Evolutionary conservation across 1,284 basidiomycete species (phyloP), one percentile per base, ranked within the genome.

Genomic region (Ceratobasidium sp.): DNA sequence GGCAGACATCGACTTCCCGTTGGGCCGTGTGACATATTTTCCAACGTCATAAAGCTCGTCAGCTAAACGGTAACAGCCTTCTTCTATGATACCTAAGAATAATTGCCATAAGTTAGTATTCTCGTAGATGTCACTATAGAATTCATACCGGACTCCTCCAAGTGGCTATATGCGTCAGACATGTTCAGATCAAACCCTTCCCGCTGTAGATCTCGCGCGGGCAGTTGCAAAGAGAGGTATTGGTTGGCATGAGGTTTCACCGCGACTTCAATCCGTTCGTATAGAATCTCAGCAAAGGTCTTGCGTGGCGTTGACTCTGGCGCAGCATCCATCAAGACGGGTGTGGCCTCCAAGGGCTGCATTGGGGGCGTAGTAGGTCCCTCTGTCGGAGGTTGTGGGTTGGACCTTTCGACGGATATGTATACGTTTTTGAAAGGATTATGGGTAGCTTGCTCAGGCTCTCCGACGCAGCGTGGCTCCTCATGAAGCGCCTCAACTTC

Each of bases 41-140:
- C 21, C 52, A 28, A 55, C 52, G 28, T 55, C 52, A 32, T 11
- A 55, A 3, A 55, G 16, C 52, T 55, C 52, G 23, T 55, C 52
- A 6, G 52, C 8, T 7, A 55, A 28, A 6, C 26, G 21, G 52
- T 6, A 23, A 21, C 26, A 16, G 14, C 6, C n/a, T 16, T 55
- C 52, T 16, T 8, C 7, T 6, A 23, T 28, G 26, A 16, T 16
- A 55, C 6, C 52, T 55, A 55, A 5, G 16, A 4, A 28, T 55
- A 3, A 55, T 26, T n/a, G n/a, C n/a, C n/a, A n/a, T n/a, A n/a
- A 6, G 18, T 32, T 16, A 55, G 52, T 28, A 55, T 11, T 5
- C 35, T 38, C 4, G 35, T 38, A 38, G 11, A 5, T 5, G 11
- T 4, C 35, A 11, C 35, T 11, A 38, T 11, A 5, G 4, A 11